These are phyloP conservation scores for Geoglossum cookeanum DNA, from an alignment of 2,329 filamentous ascomycete species.

Conservation along the genomic window DNA sequence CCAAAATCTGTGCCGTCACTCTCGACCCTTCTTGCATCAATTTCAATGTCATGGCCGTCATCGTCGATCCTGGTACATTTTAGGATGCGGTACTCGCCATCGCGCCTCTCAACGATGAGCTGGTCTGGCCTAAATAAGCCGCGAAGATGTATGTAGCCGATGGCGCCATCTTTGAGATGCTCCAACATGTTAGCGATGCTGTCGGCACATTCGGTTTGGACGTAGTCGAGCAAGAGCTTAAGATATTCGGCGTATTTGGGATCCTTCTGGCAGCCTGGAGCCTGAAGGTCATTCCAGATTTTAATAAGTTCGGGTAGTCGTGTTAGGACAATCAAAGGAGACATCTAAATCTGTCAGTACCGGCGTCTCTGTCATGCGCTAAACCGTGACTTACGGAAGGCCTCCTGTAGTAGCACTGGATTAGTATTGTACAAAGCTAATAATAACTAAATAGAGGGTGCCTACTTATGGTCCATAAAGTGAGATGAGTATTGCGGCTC, in stretches of 20 bases:
- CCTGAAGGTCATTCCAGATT: neutral
- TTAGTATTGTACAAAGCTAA: too few relatives aligned
- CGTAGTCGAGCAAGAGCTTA: neutral
- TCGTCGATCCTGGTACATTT: neutral
- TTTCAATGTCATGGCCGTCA: neutral
- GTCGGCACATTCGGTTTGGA: neutral
- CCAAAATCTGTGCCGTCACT: neutral
- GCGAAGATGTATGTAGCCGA: neutral
- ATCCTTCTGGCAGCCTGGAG: neutral
- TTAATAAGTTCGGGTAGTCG: neutral
- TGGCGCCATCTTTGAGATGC: neutral
- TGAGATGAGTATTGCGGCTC: neutral
- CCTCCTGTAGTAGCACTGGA: neutral
- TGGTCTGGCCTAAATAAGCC: neutral
- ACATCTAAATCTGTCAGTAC: neutral
- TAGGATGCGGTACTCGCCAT: neutral
- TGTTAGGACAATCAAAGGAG: neutral
- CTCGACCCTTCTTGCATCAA: neutral
- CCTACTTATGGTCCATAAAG: neutral
- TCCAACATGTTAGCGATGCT: neutral
- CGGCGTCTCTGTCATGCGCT: neutral
- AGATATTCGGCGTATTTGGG: neutral
- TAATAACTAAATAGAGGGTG: neutral
- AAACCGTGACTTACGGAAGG: neutral
- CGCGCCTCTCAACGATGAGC: neutral